Percentiles rank a stretch among this genome's conserved stretches.
Conservation (phyloP, 1,284 basidiomycete genomes). For the Apiotrichum gracile region DNA sequence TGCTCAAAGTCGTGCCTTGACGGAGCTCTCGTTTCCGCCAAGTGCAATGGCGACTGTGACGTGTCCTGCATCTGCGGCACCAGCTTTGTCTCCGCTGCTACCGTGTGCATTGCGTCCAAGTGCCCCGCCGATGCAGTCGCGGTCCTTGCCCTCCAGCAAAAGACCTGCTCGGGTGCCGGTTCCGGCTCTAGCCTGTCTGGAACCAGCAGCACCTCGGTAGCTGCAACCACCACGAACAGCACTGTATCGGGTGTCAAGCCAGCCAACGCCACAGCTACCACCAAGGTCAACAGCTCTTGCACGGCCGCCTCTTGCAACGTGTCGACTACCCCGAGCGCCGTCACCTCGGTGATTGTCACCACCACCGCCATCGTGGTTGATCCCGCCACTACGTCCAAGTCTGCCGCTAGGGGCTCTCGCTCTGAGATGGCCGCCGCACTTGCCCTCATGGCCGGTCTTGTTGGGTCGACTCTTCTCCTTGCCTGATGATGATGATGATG, state of each 20-base stretch:
- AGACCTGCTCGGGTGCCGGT: not conserved
- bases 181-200: not conserved
- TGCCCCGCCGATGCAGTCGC: not conserved
- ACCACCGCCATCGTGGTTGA: not conserved
- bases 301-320: no score
- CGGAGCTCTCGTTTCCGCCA: not conserved
- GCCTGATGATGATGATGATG: no score
- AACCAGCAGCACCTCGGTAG: not conserved
- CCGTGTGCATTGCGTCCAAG: not conserved
- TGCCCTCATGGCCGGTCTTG: not conserved
- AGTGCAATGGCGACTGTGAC: conserved; percentile 1
- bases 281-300: no score
- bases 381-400: no score
- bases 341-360: not conserved
- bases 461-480: not conserved
- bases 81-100: not conserved
- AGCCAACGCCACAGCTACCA: no score
- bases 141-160: not conserved
- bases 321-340: not conserved
- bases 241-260: no score
- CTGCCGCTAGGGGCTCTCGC: no score
- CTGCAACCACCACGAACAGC: not conserved
- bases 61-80: conserved; percentile 1
- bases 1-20: not conserved
- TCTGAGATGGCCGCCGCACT: not conserved